Evolutionary conservation across 352 stramenopile genomes (phyloP).

Genomic region (Phytophthora hibernalis): DNA sequence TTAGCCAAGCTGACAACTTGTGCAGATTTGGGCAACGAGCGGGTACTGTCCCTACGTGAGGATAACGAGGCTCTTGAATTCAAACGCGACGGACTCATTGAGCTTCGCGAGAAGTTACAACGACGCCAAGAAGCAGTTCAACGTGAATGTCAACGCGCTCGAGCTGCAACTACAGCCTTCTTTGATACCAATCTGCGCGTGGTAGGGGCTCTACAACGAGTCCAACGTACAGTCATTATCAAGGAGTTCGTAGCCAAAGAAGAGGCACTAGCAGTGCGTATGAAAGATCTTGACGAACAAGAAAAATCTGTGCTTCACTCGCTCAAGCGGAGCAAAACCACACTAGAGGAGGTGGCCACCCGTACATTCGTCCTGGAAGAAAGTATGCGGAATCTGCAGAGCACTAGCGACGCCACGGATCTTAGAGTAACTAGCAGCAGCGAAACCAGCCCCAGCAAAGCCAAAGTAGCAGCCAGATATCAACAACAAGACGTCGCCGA

Average conservation of each 20-base stretch:
- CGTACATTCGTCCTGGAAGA: conserved; percentile 53
- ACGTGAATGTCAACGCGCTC: conserved; percentile 45
- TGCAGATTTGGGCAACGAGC: conserved; percentile 60
- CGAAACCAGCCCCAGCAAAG: not conserved
- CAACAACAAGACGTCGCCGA: conserved; percentile 36
- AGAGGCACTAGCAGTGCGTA: conserved; percentile 22
- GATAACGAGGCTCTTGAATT: conserved; percentile 62
- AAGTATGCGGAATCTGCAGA: conserved; percentile 34
- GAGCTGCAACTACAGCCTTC: conserved; percentile 48
- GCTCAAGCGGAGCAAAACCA: conserved; percentile 29
- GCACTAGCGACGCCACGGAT: conserved; percentile 26
- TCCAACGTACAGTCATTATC: conserved; percentile 51
- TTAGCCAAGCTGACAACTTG: conserved; percentile 45
- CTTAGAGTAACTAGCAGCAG: not conserved
- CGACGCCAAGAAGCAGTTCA: conserved; percentile 38
- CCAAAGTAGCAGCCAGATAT: not conserved
- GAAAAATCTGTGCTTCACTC: conserved; percentile 16
- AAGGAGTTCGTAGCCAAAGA: conserved; percentile 50
- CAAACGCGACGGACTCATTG: conserved; percentile 36
- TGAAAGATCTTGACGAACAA: conserved; percentile 42
- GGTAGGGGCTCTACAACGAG: conserved; percentile 60
- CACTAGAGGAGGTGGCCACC: conserved; percentile 46
- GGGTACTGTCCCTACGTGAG: conserved; percentile 61
- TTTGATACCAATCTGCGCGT: conserved; percentile 70
- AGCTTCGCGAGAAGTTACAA: conserved; percentile 39